Percentiles rank a stretch among this genome's conserved stretches.
Evolutionary conservation across 306 rosid species (phyloP).

Genomic region (Dryas octopetala): DNA sequence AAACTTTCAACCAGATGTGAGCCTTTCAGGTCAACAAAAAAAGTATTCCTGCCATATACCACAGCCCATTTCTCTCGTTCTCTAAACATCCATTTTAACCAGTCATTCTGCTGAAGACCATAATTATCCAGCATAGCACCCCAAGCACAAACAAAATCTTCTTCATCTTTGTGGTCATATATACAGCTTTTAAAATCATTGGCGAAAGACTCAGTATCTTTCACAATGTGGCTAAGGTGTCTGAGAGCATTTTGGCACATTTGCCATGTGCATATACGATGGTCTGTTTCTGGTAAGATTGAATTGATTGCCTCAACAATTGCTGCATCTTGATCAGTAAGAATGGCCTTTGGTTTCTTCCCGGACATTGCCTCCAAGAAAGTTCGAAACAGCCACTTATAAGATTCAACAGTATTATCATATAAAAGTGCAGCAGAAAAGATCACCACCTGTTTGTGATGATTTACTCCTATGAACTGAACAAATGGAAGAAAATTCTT

Average conservation of each 20-base stretch:
- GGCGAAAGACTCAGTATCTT: slow-evolving; percentile 48
- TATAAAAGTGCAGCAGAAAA: slow-evolving; percentile 61
- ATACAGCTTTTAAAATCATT: slow-evolving; percentile 53
- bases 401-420: slow-evolving; percentile 52
- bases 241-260: slow-evolving; percentile 52
- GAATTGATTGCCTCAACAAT: slow-evolving; percentile 53
- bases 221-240: slow-evolving; percentile 47
- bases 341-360: slow-evolving; percentile 58
- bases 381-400: slow-evolving; percentile 52
- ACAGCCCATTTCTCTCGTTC: slow-evolving; percentile 65
- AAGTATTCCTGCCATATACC: slow-evolving; percentile 48
- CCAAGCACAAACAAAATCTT: slow-evolving; percentile 52
- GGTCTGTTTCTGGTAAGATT: slow-evolving; percentile 47
- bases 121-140: slow-evolving; percentile 49
- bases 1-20: slow-evolving; percentile 56
- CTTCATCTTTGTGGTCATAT: slow-evolving; percentile 54
- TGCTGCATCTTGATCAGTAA: slow-evolving; percentile 58
- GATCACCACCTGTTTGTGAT: slow-evolving; percentile 52
- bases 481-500: slow-evolving; percentile 50
- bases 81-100: slow-evolving; percentile 74
- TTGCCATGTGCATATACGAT: slow-evolving; percentile 57
- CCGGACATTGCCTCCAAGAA: slow-evolving; percentile 53
- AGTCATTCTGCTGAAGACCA: slow-evolving; percentile 56
- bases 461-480: slow-evolving; percentile 59
- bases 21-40: slow-evolving; percentile 51